phyloP scores from a whole-genome alignment of 202 grass and related monocot species.

The Setaria italica region DNA sequence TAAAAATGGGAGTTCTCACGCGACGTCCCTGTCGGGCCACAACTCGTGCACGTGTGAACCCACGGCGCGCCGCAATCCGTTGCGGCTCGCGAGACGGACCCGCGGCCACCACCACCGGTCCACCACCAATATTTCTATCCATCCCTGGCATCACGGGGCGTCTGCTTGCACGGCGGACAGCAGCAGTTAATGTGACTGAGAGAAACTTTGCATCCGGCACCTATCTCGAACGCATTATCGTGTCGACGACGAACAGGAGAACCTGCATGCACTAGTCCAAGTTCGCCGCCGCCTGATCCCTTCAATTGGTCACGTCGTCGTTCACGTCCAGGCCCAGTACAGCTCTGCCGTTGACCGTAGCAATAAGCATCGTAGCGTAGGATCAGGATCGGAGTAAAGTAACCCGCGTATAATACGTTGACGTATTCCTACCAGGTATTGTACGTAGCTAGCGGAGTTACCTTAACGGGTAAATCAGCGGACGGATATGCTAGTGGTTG shows the following conservation, averaged over 20 bases:
- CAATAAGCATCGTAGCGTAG: too few species aligned
- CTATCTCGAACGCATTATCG: not conserved
- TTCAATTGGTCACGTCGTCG: not conserved
- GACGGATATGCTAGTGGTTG: too few species aligned
- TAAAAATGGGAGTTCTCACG: too few species aligned
- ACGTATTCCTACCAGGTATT: too few species aligned
- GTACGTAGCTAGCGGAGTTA: too few species aligned
- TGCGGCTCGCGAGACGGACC: slow-evolving; percentile 28
- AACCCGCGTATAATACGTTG: too few species aligned
- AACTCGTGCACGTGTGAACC: slow-evolving; percentile 52
- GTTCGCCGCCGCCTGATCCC: not conserved
- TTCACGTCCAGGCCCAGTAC: too few species aligned
- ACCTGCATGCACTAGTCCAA: not conserved
- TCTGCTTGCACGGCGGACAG: not conserved
- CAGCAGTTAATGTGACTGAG: not conserved
- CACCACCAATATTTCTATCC: not conserved
- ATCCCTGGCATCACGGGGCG: not conserved
- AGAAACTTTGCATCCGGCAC: not conserved
- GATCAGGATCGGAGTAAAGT: too few species aligned
- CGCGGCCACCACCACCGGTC: not conserved
- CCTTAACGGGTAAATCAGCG: too few species aligned
- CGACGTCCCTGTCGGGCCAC: not conserved
- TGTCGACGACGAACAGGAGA: not conserved
- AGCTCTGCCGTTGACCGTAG: too few species aligned
- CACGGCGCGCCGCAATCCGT: slow-evolving; percentile 45